Evolutionary conservation across 345 rosid genomes (phyloP).

Genomic region (Bruguiera sexangula): DNA sequence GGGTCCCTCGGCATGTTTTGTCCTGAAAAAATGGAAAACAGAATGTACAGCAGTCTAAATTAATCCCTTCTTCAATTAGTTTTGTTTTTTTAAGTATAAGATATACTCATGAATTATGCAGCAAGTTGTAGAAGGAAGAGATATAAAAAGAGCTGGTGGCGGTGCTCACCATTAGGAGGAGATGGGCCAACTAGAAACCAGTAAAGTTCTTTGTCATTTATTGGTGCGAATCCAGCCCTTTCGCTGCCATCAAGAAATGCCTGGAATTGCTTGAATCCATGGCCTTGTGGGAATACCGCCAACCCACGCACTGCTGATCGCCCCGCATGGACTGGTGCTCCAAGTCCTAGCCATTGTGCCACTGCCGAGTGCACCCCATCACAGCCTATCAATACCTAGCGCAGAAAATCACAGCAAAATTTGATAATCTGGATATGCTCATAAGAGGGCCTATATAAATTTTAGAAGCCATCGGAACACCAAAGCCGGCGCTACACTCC

Average conservation of each 20-base stretch:
- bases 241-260: constrained; percentile 30
- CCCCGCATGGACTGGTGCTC: constrained; percentile 25
- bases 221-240: constrained; percentile 29
- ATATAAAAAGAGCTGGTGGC: not conserved
- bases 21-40: constrained; percentile 12
- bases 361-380: constrained; percentile 38
- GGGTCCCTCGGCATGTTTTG: constrained; percentile 14
- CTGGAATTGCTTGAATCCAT: constrained; percentile 14
- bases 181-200: constrained; percentile 20
- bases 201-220: constrained; percentile 33
- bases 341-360: constrained; percentile 36
- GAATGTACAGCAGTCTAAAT: not conserved
- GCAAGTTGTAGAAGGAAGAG: not conserved
- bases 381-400: constrained; percentile 39
- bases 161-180: constrained; percentile 21
- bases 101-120: not conserved
- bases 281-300: constrained; percentile 34
- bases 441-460: no score
- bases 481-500: no score
- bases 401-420: no score
- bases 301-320: constrained; percentile 33
- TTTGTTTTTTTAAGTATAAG: not conserved
- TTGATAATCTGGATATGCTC: no score
- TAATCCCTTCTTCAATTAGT: not conserved
- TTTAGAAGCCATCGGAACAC: no score